phyloP scores from a whole-genome alignment of 106 monocot species.

The Dioscorea zingiberensis region DNA sequence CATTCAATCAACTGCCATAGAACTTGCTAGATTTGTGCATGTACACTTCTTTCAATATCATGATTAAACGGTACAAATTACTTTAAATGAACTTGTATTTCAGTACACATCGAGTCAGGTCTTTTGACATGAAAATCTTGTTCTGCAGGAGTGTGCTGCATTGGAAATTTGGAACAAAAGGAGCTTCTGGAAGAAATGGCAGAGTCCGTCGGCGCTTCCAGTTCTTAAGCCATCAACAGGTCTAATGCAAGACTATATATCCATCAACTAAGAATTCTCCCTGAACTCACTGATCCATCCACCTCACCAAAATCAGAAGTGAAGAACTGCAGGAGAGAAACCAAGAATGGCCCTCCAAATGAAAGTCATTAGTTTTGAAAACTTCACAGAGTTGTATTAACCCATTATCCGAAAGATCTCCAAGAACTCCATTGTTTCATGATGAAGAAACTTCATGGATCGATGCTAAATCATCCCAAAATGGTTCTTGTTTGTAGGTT shows the following conservation, averaged over 20 bases:
- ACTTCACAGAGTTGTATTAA: no score
- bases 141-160: constrained; percentile 49
- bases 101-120: background rate
- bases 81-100: background rate
- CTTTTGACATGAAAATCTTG: background rate
- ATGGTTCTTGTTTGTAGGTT: no score
- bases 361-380: no score
- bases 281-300: no score
- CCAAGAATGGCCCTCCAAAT: background rate
- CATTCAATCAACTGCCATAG: no score
- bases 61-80: background rate
- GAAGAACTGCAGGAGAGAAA: no score
- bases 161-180: constrained; percentile 85
- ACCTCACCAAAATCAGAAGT: no score
- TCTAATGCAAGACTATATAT: background rate
- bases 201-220: constrained; percentile 33
- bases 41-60: background rate
- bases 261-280: background rate
- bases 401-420: no score
- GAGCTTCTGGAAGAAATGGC: constrained; percentile 78
- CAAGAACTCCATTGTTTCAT: no score
- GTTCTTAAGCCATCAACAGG: constrained; percentile 6
- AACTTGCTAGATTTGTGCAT: no score
- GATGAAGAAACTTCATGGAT: no score
- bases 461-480: no score